Evolutionary conservation across 2,329 filamentous ascomycete species (phyloP), one percentile per base, ranked within the genome.

Genomic region (Nemania diffusa): DNA sequence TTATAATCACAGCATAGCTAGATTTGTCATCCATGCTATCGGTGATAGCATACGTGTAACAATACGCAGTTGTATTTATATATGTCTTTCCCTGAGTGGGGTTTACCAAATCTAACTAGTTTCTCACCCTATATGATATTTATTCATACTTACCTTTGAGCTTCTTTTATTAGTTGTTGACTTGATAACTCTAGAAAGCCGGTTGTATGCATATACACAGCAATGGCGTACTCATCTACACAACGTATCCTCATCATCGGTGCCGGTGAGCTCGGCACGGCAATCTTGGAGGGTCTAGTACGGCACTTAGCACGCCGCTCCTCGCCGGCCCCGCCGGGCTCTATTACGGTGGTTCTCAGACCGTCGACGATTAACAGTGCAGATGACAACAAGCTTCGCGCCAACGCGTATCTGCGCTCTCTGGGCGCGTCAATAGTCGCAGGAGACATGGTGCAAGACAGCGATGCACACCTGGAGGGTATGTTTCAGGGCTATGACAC

Each of bases 221-320:
- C 32, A 53, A 62, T 67, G 61, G 32, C 56, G 46, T 32, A 20
- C 20, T 32, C 34, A 24, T 56, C 59, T 20, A 8, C 67, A 22
- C 67, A 61, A 20, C 75, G 78, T 13, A 73, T 91, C 64, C 87
- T 91, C 57, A 81, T 92, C 57, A 79, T 92, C 65, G 89, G 90
- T 59, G 87, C 87, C n/a, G 90, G 89, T 65, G 89, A 92, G 79
- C 84, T 92, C 15, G 90, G 89, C 56, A 78, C 81, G 4, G 81
- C 85, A 17, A 80, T 91, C 64, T 79, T 91, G 17, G 75, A 81
- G 34, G 80, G 83, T 11, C 81, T 92, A 7, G 74, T 80, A 15
- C 56, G 70, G 0, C 85, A 90, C 69, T 81, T 84, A 0, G 73
- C 78, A 42, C 79, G 78, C 24, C 32, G 72, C n/a, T 63, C 69